Base-by-base conservation (phyloP, 2,329 filamentous ascomycete species). In the Xylariaceae sp. region DNA sequence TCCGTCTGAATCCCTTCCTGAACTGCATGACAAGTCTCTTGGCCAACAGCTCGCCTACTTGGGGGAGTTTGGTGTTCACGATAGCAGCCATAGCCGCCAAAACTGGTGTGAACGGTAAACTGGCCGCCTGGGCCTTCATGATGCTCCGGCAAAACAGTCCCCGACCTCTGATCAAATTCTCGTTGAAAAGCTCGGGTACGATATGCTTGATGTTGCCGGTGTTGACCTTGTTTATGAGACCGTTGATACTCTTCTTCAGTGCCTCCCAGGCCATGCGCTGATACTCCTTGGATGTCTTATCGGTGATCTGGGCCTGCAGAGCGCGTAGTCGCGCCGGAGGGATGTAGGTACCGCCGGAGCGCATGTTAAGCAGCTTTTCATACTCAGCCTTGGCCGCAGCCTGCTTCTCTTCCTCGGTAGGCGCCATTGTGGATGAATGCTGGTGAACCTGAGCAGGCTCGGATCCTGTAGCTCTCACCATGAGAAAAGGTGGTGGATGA, bases 201-300 rank as follows among this genome's bases (percentile, higher is more conserved):
- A 99, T 97, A 67, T 89, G 83, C 73, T 99, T 97, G 80, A 99
- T 97, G 71, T 99, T 99, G 33, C 89, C 90, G 50, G 93, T 89
- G 73, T 97, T 97, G 77, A 97, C 89, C 77, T 99, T 99, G 81
- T 99, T 99, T 80, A 99, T 96, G 60, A 99, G 76, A 63, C 94
- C 94, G 69, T 99, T 97, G 74, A 99, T 96, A 45, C 89, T 94
- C 78, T 99, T 99, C 77, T 99, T 99, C 66, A 99, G 76, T 12
- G 93, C 93, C 73, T 99, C 94, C 94, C 94, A 99, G 9, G 92
- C 91, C 90, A 99, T 96, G 64, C 94, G 89, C 80, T 97, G 94
- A 69, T 96, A 97, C 74, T 97, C 94, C 72, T 96, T 95, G 72
- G 87, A 95, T 49, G 82, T 86, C 78, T 96, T 96, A 75, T 99